Percentiles rank a stretch among this genome's conserved stretches.
Conservation (phyloP, 164 flowering plant genomes). For the Paratinospora sagittata region DNA sequence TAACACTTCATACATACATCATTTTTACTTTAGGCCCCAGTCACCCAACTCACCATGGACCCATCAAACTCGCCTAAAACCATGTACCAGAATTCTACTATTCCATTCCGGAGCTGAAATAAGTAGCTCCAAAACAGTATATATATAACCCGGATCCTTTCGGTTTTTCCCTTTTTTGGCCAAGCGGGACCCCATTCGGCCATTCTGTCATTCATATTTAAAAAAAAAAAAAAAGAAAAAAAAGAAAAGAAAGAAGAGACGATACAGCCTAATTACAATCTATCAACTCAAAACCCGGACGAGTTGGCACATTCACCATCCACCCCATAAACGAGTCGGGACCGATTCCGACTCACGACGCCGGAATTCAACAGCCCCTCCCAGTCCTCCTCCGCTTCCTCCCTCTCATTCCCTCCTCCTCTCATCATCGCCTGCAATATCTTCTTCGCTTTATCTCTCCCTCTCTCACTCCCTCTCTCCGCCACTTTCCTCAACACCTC, state of each 20-base stretch:
- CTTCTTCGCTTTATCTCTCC: conserved; percentile 63
- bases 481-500: conserved; percentile 64
- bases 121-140: too few relatives aligned
- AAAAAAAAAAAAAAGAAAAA: neutral
- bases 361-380: conserved; percentile 37
- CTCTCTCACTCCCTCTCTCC: conserved; percentile 59
- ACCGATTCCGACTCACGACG: conserved; percentile 30
- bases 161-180: too few relatives aligned
- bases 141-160: too few relatives aligned
- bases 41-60: too few relatives aligned
- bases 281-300: conserved; percentile 40
- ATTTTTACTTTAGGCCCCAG: too few relatives aligned
- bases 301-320: conserved; percentile 33
- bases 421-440: conserved; percentile 52
- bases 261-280: neutral
- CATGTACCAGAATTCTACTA: too few relatives aligned
- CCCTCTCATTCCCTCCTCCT: conserved; percentile 29
- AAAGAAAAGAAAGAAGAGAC: neutral
- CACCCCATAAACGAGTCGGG: conserved; percentile 14
- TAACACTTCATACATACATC: too few relatives aligned
- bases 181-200: too few relatives aligned
- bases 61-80: too few relatives aligned
- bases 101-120: too few relatives aligned
- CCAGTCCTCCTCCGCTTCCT: conserved; percentile 36
- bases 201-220: neutral